Evolutionary conservation across 2,329 filamentous ascomycete species (phyloP).

Genomic region (Colletotrichum gigasporum): DNA sequence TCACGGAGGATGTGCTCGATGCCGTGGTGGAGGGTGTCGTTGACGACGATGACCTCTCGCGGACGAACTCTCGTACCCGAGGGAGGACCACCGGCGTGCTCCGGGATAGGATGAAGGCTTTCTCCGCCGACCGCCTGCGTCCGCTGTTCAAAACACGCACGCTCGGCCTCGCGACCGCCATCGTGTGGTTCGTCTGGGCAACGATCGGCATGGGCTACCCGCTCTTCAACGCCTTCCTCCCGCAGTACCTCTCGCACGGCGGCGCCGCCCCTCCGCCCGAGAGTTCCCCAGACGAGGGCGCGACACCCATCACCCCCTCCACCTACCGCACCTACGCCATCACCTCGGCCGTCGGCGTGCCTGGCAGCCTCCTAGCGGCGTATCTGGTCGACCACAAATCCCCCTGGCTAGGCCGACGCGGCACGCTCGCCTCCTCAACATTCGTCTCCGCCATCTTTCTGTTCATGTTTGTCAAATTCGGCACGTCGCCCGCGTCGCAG

Average conservation of each 20-base stretch:
- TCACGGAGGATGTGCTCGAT: slow-evolving; percentile 76
- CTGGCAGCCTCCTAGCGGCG: slow-evolving; percentile 78
- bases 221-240: slow-evolving; percentile 90
- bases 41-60: slow-evolving; percentile 6
- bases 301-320: slow-evolving; percentile 49
- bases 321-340: slow-evolving; percentile 87
- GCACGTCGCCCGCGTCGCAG: slow-evolving; percentile 64
- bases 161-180: slow-evolving; percentile 58
- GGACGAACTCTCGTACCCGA: too few species aligned
- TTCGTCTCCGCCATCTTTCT: slow-evolving; percentile 74
- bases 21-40: slow-evolving; percentile 55
- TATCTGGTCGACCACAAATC: slow-evolving; percentile 74
- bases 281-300: slow-evolving; percentile 37
- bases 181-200: slow-evolving; percentile 84
- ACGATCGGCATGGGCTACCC: slow-evolving; percentile 88
- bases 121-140: slow-evolving; percentile 73
- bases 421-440: slow-evolving; percentile 75
- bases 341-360: slow-evolving; percentile 79
- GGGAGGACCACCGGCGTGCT: slow-evolving; percentile 52
- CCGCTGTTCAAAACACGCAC: slow-evolving; percentile 70
- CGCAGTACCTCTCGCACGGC: slow-evolving; percentile 79
- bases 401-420: slow-evolving; percentile 72
- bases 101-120: slow-evolving; percentile 68
- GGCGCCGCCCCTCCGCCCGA: slow-evolving; percentile 44
- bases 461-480: slow-evolving; percentile 72